Evolutionary conservation across 345 rosid genomes (phyloP), one percentile per base, ranked within the genome.

Genomic region (Pistacia vera): DNA sequence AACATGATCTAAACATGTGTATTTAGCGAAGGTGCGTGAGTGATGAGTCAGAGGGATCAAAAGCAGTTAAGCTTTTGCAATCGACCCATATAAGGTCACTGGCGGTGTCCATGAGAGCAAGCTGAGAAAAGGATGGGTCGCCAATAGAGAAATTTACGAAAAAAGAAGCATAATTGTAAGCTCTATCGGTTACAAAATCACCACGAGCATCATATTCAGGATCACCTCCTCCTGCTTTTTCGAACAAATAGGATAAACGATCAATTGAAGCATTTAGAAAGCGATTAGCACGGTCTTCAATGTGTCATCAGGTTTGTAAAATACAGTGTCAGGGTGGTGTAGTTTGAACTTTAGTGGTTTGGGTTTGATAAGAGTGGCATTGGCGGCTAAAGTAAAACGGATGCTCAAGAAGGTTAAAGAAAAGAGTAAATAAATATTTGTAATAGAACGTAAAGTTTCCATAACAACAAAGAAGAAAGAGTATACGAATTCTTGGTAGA

Each of bases 71-170:
- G 41, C 90, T 38, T 38, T 2, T 0, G 41, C 90, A 85, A 55
- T 83, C 75, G 11, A 87, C 70, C 87, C 88, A 85, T 12, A 70
- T 14, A 33, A 87, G 79, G 52, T 18, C 51, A 70, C 88, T 85
- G 49, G 83, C 90, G 1, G 87, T 81, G 70, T 87, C 90, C 83
- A 87, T 78, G 14, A 83, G 22, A 0, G 80, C 80, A 0, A 73
- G 70, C 61, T 87, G 85, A 11, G 78, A 81, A 25, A 80, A 5
- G 35, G 87, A 84, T n/a, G 86, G 90, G 16, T 76, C 48, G 14
- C 90, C 88, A 8, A 87, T 48, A 13, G 81, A 81, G 71, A 85
- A 81, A 58, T 74, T 80, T 1, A 82, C 77, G 1, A 71, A 72
- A 65, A 87, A 79, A 18, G 6, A 4, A 38, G 5, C 41, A 38